These are phyloP conservation scores for Ruellia speciosa DNA, from an alignment of 305 asterid species.

Conservation along the genomic window DNA sequence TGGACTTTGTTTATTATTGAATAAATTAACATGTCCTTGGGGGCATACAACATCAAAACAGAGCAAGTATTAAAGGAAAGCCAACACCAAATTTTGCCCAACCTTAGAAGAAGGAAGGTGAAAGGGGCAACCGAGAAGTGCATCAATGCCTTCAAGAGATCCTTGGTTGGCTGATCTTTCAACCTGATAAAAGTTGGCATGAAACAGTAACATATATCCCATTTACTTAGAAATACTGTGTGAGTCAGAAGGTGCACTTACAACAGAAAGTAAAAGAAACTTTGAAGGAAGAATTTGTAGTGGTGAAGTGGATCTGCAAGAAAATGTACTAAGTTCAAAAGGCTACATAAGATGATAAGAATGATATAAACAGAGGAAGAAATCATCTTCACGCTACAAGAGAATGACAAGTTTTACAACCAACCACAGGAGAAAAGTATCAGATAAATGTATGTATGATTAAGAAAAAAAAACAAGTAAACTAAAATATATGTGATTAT, in stretches of 20 bases:
- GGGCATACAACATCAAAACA: no score
- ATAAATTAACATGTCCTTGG: no score
- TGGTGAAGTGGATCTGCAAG: slow-evolving; percentile 54
- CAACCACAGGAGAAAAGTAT: not conserved
- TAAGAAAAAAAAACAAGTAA: not conserved
- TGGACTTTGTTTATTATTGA: no score
- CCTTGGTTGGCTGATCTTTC: slow-evolving; percentile 76
- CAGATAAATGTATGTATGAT: not conserved
- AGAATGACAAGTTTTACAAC: not conserved
- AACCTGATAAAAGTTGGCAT: slow-evolving; percentile 36
- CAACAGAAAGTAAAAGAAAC: slow-evolving; percentile 63
- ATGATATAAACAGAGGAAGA: not conserved
- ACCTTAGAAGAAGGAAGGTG: slow-evolving; percentile 90
- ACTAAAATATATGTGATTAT: not conserved
- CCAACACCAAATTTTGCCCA: slow-evolving; percentile 21
- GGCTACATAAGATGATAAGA: slow-evolving; percentile 13
- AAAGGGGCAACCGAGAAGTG: slow-evolving; percentile 88
- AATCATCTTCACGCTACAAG: no score
- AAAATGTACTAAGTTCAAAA: slow-evolving; percentile 13
- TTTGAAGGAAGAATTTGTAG: slow-evolving; percentile 74
- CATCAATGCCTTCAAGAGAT: slow-evolving; percentile 87
- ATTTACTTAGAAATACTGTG: slow-evolving; percentile 17
- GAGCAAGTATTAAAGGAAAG: slow-evolving; percentile 1
- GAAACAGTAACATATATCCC: slow-evolving; percentile 17
- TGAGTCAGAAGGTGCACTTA: slow-evolving; percentile 34